Evolutionary conservation across 2,329 filamentous ascomycete genomes (phyloP).

Genomic region (Aureobasidium sp.): DNA sequence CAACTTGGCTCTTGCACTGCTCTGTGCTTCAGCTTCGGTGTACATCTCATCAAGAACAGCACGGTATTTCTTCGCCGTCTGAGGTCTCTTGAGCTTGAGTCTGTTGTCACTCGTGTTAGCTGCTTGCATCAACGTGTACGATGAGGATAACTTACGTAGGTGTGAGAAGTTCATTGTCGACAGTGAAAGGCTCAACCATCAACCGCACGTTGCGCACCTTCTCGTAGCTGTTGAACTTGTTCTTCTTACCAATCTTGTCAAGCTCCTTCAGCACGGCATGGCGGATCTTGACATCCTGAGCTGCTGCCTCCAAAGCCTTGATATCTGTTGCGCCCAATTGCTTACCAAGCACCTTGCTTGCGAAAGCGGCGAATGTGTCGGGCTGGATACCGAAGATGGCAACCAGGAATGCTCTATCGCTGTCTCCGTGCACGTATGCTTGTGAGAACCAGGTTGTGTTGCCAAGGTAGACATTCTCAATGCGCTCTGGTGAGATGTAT

Average conservation of each 20-base stretch:
- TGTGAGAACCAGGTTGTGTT: conserved; percentile 70
- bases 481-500: conserved; percentile 93
- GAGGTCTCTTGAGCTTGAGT: conserved; percentile 64
- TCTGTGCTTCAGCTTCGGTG: conserved; percentile 43
- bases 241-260: conserved; percentile 67
- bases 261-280: conserved; percentile 71
- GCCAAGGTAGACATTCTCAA: conserved; percentile 89
- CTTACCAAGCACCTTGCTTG: conserved; percentile 66
- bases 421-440: conserved; percentile 87
- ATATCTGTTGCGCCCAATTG: conserved; percentile 49
- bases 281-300: conserved; percentile 62
- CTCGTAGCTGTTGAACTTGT: conserved; percentile 91
- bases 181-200: conserved; percentile 80
- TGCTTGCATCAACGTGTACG: neutral
- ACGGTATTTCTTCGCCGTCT: conserved; percentile 56
- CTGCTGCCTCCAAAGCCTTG: conserved; percentile 59
- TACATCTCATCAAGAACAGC: conserved; percentile 54
- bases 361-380: conserved; percentile 72
- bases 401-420: conserved; percentile 72
- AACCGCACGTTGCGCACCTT: conserved; percentile 66
- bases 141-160: conserved; percentile 61
- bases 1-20: conserved; percentile 41
- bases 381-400: conserved; percentile 84
- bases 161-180: conserved; percentile 85
- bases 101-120: conserved; percentile 32